phyloP scores from a whole-genome alignment of 2,329 filamentous ascomycete genomes.

The Ciborinia camelliae region DNA sequence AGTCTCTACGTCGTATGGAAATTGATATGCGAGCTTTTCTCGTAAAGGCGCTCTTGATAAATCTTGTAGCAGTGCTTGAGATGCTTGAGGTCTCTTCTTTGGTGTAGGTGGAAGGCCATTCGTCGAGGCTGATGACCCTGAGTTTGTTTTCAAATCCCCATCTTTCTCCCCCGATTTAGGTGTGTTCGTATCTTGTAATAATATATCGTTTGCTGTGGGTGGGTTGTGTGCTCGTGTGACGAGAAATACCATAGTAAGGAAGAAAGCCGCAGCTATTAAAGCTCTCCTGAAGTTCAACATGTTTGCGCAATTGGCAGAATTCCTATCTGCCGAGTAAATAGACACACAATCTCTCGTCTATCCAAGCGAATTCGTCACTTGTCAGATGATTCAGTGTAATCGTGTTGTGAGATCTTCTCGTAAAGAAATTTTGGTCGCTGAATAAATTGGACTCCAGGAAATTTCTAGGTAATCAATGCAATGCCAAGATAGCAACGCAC shows the following conservation, averaged over 20 bases:
- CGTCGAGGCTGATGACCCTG: slow-evolving; percentile 19
- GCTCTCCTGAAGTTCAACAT: slow-evolving; percentile 82
- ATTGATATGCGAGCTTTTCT: slow-evolving; percentile 87
- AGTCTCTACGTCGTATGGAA: slow-evolving; percentile 81
- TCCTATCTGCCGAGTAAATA: slow-evolving; percentile 13
- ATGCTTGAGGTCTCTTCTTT: slow-evolving; percentile 22
- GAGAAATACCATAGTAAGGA: slow-evolving; percentile 68
- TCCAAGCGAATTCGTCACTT: background rate
- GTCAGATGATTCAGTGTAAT: background rate
- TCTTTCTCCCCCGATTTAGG: slow-evolving; percentile 3
- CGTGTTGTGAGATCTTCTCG: background rate
- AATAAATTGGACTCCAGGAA: slow-evolving; percentile 1
- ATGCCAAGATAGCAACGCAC: slow-evolving; percentile 16
- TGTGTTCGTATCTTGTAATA: slow-evolving; percentile 4
- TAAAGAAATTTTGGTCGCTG: background rate
- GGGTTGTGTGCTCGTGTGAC: slow-evolving; percentile 57
- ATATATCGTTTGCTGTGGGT: slow-evolving; percentile 18
- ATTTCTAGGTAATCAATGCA: slow-evolving; percentile 2
- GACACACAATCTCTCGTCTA: background rate
- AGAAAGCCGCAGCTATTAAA: slow-evolving; percentile 64
- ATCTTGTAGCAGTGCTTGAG: slow-evolving; percentile 44
- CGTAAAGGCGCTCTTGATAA: slow-evolving; percentile 67
- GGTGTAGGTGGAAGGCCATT: slow-evolving; percentile 22
- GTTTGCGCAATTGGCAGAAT: slow-evolving; percentile 32
- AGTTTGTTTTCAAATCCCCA: slow-evolving; percentile 9